Evolutionary conservation across 108 stramenopile species (phyloP), one percentile per base, ranked within the genome.

Genomic region (Nitzschia putrida): DNA sequence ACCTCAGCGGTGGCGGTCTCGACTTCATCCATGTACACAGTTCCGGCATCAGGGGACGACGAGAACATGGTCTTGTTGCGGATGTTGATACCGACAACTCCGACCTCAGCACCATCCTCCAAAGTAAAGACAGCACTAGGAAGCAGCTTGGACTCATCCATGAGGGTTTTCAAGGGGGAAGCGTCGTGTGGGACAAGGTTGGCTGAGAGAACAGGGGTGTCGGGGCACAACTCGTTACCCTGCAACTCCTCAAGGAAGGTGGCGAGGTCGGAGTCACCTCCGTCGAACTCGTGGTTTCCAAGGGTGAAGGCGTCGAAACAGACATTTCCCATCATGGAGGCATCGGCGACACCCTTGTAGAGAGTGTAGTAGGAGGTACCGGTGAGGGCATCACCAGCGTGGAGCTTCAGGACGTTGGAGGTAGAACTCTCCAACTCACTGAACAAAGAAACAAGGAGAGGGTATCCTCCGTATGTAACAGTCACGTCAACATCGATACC

Each of bases 261-360:
- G 25, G 81, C 81, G 13, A 86, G 57, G 0, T 21, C 34, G 7
- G 40, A 65, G 69, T 86, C 81, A 39, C 85, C 85, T 12, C 74
- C 63, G 57, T 86, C 85, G 56, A 86, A 86, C 57, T 86, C 85
- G 53, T 86, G 85, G 51, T 86, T 86, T 47, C 85, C 85, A 66
- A 66, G 57, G 16, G 64, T 64, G 21, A 83, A 66, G 26, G 69
- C 81, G 53, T 86, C 85, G 50, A 83, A 83, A n/a, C 79, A 57
- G 20, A 71, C 65, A 7, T 22, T 21, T 44, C 69, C 76, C 80
- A 86, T 81, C 18, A 83, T 13, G 42, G 25, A 45, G 39, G 85
- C 85, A 71, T 86, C 85, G 7, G 79, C 57, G 7, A 58, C 68
- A 8, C 49, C 68, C n/a, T 53, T 76, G 50, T 77, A 86, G 0